Evolutionary conservation across 2,329 filamentous ascomycete genomes (phyloP), one percentile per base, ranked within the genome.

Genomic region (Elsinoe arachidis): DNA sequence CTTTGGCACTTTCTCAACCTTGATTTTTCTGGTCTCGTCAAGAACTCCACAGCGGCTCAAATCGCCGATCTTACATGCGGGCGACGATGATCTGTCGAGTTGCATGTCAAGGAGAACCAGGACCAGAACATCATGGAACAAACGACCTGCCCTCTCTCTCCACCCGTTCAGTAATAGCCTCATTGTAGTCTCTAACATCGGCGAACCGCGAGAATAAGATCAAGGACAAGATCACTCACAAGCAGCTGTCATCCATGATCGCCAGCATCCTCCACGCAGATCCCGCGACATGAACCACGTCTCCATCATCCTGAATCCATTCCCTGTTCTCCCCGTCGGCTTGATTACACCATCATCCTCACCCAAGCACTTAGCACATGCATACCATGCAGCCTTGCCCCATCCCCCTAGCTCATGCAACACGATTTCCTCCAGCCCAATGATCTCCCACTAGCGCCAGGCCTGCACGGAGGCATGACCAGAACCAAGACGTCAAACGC

Each of bases 21-120:
- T 17, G 17, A n/a, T 21, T 34, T 15, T 17, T 51, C 33, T 15
- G 46, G 12, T 15, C 30, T 15, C 6, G 34, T 53, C 49, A 21
- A 53, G 49, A n/a, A 30, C 26, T 53, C 49, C 49, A 53, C 26
- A 33, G 49, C 49, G 49, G 49, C 49, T 53, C 49, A 53, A 12
- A 53, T 53, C 49, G 49, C 49, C 49, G 49, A 53, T 53, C 34
- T 39, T 2, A 15, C 34, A 39, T 26, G 17, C 26, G 17, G 11
- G 15, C 17, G 15, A 39, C 38, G 49, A 53, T 53, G 33, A 53
- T 34, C 19, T 35, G 12, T 35, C 26, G 39, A 43, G 39, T 19
- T 30, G 26, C 26, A 30, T 30, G 26, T 30, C 26, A 30, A 30
- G 26, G 26, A 30, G 26, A 30, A 30, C 26, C 26, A 30, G 26